phyloP scores from a whole-genome alignment of 169 alveolate species.

The Plasmodium gonderi region DNA sequence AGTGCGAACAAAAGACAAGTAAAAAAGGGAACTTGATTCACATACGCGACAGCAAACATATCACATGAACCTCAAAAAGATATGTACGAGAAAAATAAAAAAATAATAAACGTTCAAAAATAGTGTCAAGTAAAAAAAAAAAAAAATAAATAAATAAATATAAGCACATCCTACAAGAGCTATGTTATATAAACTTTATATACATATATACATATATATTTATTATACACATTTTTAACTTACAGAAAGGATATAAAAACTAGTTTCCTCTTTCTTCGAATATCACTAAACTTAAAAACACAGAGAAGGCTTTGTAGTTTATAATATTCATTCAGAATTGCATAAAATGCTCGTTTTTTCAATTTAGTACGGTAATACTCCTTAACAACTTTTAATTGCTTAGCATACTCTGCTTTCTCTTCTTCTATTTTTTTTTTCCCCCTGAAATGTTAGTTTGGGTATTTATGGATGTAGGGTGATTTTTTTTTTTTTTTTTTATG shows the following conservation, averaged over 20 bases:
- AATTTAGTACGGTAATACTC: slow-evolving; percentile 9
- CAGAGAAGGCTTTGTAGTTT: slow-evolving; percentile 43
- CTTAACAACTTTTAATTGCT: slow-evolving; percentile 47
- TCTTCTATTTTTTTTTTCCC: slow-evolving; percentile 49
- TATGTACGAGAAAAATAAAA: not conserved
- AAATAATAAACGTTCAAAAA: not conserved
- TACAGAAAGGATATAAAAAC: slow-evolving; percentile 43
- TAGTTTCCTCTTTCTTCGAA: slow-evolving; percentile 39
- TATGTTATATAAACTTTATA: not conserved
- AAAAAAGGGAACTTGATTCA: not conserved
- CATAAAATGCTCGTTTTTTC: slow-evolving; percentile 41
- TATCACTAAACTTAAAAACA: slow-evolving; percentile 36
- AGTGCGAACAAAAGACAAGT: not conserved
- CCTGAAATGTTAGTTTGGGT: slow-evolving; percentile 13
- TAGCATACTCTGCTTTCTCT: slow-evolving; percentile 39
- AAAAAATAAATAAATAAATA: not conserved
- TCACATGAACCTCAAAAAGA: not conserved
- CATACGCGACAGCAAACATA: not conserved
- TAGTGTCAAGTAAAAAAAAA: not conserved
- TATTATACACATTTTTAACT: not conserved
- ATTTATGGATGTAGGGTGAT: not conserved
- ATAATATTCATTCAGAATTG: slow-evolving; percentile 40
- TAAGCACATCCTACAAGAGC: not conserved
- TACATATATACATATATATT: not conserved
- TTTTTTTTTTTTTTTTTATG: not conserved